Evolutionary conservation across 2,329 filamentous ascomycete species (phyloP).

Genomic region (Paecilomyces formosus): DNA sequence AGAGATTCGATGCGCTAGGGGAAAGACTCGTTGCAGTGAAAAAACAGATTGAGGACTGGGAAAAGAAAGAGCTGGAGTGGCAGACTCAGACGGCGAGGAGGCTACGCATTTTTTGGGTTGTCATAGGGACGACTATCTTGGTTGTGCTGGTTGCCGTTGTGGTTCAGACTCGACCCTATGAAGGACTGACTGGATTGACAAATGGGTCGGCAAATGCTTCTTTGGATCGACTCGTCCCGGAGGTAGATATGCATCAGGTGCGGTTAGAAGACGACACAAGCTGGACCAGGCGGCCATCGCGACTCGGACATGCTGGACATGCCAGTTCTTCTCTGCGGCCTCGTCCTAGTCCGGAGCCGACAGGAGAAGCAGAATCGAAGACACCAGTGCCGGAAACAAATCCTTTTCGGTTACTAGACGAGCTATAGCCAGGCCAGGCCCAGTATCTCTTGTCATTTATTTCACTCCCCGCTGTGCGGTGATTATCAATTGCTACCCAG

Average conservation of each 20-base stretch:
- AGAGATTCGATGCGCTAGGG: conserved; percentile 28
- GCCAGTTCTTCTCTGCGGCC: neutral
- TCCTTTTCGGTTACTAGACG: neutral
- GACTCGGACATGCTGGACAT: neutral
- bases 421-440: neutral
- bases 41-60: conserved; percentile 34
- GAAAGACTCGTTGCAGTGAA: conserved; percentile 32
- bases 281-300: neutral
- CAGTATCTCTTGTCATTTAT: neutral
- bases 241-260: conserved; percentile 5
- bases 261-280: neutral
- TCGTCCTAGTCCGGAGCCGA: neutral
- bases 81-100: conserved; percentile 30
- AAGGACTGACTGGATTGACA: neutral
- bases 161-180: conserved; percentile 17
- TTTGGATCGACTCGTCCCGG: neutral
- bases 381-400: neutral
- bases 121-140: conserved; percentile 17
- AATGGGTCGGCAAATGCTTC: neutral
- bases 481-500: neutral
- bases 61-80: conserved; percentile 35
- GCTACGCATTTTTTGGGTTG: conserved; percentile 31
- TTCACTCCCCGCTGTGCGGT: neutral
- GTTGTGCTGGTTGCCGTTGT: conserved; percentile 22
- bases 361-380: neutral